phyloP scores from a whole-genome alignment of 192 early-diverging fungal genomes.

The Chytriomyces confervae region DNA sequence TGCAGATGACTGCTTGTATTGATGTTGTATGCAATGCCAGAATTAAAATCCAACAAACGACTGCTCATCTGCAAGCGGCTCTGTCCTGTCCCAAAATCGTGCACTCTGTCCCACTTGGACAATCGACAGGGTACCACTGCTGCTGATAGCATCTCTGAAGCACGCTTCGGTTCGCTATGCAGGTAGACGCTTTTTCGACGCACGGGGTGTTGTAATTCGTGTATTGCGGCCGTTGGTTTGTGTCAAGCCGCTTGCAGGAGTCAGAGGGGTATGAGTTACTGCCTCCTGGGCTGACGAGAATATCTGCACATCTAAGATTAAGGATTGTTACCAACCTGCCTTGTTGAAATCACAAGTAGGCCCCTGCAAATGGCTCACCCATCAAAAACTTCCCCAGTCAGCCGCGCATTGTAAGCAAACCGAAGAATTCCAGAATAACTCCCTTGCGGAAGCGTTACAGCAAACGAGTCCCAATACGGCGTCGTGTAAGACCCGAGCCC shows the following conservation, averaged over 20 bases:
- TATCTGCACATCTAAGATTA: background rate
- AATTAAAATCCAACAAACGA: too few relatives aligned
- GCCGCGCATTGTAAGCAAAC: slow-evolving; percentile 1
- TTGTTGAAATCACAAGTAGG: background rate
- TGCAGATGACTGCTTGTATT: too few relatives aligned
- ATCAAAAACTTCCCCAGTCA: slow-evolving; percentile 21
- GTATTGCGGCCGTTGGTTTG: background rate
- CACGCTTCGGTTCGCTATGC: background rate
- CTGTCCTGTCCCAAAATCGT: too few relatives aligned
- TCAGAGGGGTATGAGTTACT: background rate
- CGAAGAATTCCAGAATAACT: slow-evolving; percentile 5
- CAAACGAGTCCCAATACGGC: background rate
- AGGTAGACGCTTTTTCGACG: background rate
- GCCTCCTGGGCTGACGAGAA: background rate
- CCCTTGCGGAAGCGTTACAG: background rate
- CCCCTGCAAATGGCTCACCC: background rate
- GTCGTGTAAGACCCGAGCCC: background rate
- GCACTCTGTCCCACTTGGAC: background rate
- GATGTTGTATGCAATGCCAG: too few relatives aligned
- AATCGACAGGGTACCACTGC: background rate
- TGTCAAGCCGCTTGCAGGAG: background rate
- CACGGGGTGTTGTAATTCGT: background rate
- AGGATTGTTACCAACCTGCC: background rate
- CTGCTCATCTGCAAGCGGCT: too few relatives aligned
- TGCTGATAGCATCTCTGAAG: background rate